Conservation (phyloP, 2,329 filamentous ascomycete genomes). For the Colletotrichum lini region DNA sequence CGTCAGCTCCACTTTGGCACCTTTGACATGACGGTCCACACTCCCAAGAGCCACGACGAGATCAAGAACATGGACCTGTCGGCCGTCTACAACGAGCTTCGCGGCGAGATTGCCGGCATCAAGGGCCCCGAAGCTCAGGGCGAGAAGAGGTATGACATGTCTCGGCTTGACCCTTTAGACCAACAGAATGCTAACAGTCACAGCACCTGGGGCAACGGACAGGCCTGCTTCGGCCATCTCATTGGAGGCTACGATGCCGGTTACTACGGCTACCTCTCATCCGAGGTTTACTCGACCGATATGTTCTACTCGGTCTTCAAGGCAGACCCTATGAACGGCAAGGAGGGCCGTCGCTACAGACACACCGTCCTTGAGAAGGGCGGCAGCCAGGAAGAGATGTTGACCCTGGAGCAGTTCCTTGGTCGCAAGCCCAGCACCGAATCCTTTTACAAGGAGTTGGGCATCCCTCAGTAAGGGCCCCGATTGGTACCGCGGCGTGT, state of each 20-base stretch:
- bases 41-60: conserved; percentile 77
- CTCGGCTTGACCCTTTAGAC: too few species aligned
- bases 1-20: conserved; percentile 85
- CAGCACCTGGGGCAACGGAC: conserved; percentile 81
- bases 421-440: conserved; percentile 83
- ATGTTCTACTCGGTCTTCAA: conserved; percentile 90
- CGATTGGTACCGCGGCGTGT: not conserved
- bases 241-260: conserved; percentile 89
- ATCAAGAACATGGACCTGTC: conserved; percentile 76
- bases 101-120: conserved; percentile 79
- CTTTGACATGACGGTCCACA: conserved; percentile 87
- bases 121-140: conserved; percentile 81
- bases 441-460: conserved; percentile 85
- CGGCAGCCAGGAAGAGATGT: conserved; percentile 85
- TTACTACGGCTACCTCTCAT: conserved; percentile 83
- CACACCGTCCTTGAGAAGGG: conserved; percentile 85
- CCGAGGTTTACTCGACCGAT: conserved; percentile 85
- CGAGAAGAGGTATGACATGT: conserved; percentile 62
- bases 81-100: conserved; percentile 79
- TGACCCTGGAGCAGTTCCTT: conserved; percentile 82
- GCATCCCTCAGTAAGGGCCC: conserved; percentile 51
- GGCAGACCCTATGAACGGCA: conserved; percentile 81
- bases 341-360: conserved; percentile 81
- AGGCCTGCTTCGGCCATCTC: conserved; percentile 86
- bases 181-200: conserved; percentile 46